Conservation (phyloP, 169 alveolate species). For the Cryptosporidium parvum region DNA sequence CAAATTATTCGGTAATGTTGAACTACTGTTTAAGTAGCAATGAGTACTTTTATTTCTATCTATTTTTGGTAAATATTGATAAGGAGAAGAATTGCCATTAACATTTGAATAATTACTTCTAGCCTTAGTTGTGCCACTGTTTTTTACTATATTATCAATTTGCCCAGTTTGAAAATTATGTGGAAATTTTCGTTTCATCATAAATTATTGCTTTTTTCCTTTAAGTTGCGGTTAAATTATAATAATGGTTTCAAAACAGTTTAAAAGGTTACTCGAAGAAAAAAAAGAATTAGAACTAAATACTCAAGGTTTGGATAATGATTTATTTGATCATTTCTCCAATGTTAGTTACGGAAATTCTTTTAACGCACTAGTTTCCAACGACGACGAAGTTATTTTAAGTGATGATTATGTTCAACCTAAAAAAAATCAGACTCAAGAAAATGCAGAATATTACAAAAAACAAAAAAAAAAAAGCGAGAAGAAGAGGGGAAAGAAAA, state of each 20-base stretch:
- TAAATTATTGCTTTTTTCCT: too few relatives aligned
- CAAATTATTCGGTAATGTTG: background rate
- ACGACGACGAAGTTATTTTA: background rate
- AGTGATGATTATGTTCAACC: background rate
- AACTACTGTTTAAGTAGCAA: background rate
- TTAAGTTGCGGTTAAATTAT: background rate
- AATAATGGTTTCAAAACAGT: slow-evolving; percentile 50
- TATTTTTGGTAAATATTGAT: background rate
- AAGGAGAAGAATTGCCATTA: background rate
- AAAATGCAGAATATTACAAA: background rate
- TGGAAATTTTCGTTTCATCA: slow-evolving; percentile 68
- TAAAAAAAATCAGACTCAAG: background rate
- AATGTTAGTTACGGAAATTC: background rate
- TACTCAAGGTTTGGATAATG: background rate
- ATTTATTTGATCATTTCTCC: background rate
- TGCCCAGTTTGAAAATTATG: slow-evolving; percentile 41
- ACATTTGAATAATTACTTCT: background rate
- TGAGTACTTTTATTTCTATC: slow-evolving; percentile 24
- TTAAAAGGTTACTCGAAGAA: slow-evolving; percentile 6
- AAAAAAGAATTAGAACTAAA: background rate
- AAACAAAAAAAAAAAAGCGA: slow-evolving; percentile 9
- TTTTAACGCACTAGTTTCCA: background rate
- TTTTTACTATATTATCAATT: background rate
- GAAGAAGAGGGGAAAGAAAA: background rate
- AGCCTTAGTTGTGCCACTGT: background rate